A percentile compares a stretch with the other conserved stretches of the same genome.
phyloP scores from a whole-genome alignment of 2,329 filamentous ascomycete genomes.

The Fusarium verrucosum region DNA sequence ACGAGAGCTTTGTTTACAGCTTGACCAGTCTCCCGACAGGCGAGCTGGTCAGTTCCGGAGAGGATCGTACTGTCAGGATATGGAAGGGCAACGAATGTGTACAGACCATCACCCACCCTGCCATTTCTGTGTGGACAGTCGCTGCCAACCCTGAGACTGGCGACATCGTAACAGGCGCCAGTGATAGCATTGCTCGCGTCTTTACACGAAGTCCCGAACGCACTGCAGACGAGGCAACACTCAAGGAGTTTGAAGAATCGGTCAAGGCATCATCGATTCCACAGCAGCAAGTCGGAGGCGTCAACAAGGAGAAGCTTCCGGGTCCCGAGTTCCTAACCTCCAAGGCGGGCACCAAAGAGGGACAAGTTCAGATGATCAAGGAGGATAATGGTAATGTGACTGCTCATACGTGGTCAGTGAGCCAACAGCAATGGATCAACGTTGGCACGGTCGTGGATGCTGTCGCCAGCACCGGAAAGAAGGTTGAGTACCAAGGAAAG shows the following conservation, averaged over 20 bases:
- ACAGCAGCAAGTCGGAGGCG: slow-evolving; percentile 80
- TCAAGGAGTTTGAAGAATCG: slow-evolving; percentile 81
- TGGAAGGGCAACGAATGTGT: slow-evolving; percentile 86
- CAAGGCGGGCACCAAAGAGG: slow-evolving; percentile 92
- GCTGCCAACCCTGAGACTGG: slow-evolving; percentile 83
- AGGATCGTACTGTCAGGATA: slow-evolving; percentile 91
- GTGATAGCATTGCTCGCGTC: slow-evolving; percentile 84
- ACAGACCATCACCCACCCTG: slow-evolving; percentile 96
- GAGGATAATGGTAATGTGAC: slow-evolving; percentile 83
- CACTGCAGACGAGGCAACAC: slow-evolving; percentile 72
- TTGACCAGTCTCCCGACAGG: slow-evolving; percentile 80
- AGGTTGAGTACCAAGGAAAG: slow-evolving; percentile 80
- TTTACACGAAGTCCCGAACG: slow-evolving; percentile 80
- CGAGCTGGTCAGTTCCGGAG: slow-evolving; percentile 88
- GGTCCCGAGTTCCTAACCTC: slow-evolving; percentile 85
- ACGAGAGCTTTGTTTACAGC: slow-evolving; percentile 95
- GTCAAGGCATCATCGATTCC: slow-evolving; percentile 87
- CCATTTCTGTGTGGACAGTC: slow-evolving; percentile 95
- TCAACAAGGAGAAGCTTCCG: slow-evolving; percentile 93
- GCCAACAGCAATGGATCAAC: slow-evolving; percentile 79
- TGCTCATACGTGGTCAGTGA: slow-evolving; percentile 85
- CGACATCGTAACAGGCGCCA: slow-evolving; percentile 93
- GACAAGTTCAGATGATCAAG: slow-evolving; percentile 91
- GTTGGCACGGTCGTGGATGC: slow-evolving; percentile 96
- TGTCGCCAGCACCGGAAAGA: slow-evolving; percentile 81